Evolutionary conservation across 257 asterid species (phyloP), one percentile per base, ranked within the genome.

Genomic region (Solanum pimpinellifolium): DNA sequence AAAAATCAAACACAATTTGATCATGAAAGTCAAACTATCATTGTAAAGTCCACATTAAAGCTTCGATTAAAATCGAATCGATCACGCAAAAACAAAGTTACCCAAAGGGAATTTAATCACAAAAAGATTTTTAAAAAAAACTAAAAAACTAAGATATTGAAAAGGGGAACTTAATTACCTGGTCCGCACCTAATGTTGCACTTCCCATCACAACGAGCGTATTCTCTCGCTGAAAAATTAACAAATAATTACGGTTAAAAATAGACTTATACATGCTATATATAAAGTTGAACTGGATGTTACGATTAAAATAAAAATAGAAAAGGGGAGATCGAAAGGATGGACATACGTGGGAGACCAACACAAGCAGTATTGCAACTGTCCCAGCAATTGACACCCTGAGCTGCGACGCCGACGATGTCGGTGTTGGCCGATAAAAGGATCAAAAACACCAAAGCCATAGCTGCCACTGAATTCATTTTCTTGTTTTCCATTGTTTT

Each of bases 331-430:
- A 69, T 66, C 21, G 74, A 31, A 13, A 60, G 42, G 69, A 46
- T 9, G 14, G 14, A 37, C 9, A 78, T 89, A 92, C 95, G 11
- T 65, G 89, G 85, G 21, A 56, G 62, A 31, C 80, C 47, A 52
- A 92, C 91, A 88, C 95, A 93, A 88, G 16, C 94, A 8, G 92
- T 91, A 9, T 86, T 11, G 73, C 96, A 93, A 88, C 76, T 59
- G 86, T 93, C 96, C 81, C 49, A 21, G 86, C 96, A 93, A 89
- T 86, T 88, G 85, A 65, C 2, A 27, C 89, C 92, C 46, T 89
- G 91, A 84, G 93, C 77, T 74, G 77, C 72, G 41, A 92, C 91
- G 73, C 75, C 76, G n/a, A 90, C 89, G 73, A 86, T 81, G 47
- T 83, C 88, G 69, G 90, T 49, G 42, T 93, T 88, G 15, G 92